Evolutionary conservation across 2,329 filamentous ascomycete genomes (phyloP), one percentile per base, ranked within the genome.

Genomic region (Fusarium sterilihyphosum): DNA sequence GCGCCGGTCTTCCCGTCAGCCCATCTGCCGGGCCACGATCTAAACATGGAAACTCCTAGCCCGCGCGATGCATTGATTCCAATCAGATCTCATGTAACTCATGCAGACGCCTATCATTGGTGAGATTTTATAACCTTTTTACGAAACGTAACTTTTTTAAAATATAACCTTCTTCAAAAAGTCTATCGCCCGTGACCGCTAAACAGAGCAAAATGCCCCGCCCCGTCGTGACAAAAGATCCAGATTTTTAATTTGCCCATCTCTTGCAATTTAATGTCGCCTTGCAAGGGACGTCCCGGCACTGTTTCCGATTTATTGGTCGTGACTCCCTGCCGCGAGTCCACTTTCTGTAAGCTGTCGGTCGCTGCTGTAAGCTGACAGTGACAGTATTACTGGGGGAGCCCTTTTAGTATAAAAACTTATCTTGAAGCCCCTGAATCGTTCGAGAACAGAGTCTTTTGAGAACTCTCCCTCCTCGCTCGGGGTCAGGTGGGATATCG

Each of bases 291-390:
- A 57, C 35, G 26, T 59, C 56, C 64, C 65, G 57, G 67, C 41
- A 24, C 24, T n/a, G 52, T 70, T 70, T 71, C 67, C 67, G 67
- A 70, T 70, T 44, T 16, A 71, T 71, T 70, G 60, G 60, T 12
- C 66, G 18, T 54, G 38, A 43, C 26, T 70, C 53, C 67, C 37
- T 38, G 49, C 56, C 18, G 26, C 41, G 18, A n/a, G 44, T 18
- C 56, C 56, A 50, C 56, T 59, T 26, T 18, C 31, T 47, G 35
- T 31, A 29, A 29, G 29, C 29, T 29, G 29, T 29, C 29, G 29
- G 29, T 29, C 29, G 29, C 29, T 49, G 46, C 46, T 49, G 57
- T 67, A 56, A 56, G 66, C 38, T 52, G 31, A 54, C 37, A 43
- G 24, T 13, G n/a, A 24, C 52, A 41, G 24, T 18, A 35, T 64